A percentile compares a stretch with the other conserved stretches of the same genome.
phyloP scores from a whole-genome alignment of 75 land plant species.

The Sequoia sempervirens region DNA sequence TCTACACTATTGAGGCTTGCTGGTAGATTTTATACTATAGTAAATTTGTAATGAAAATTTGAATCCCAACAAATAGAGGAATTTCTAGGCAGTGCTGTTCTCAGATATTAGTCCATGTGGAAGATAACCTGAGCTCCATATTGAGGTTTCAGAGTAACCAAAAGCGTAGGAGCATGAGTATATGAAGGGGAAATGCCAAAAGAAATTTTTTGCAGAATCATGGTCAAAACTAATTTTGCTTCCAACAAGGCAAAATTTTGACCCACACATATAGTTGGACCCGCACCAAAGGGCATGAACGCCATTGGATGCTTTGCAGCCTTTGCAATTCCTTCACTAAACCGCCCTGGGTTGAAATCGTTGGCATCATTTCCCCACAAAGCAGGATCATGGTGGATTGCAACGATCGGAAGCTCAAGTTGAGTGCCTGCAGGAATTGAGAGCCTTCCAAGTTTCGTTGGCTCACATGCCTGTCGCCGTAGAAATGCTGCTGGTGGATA shows the following conservation, averaged over 20 bases:
- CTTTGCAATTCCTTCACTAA: conserved; percentile 22
- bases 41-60: too few relatives aligned
- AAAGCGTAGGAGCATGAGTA: conserved; percentile 31
- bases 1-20: too few relatives aligned
- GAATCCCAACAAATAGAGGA: too few relatives aligned
- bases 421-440: conserved; percentile 34
- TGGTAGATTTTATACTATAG: too few relatives aligned
- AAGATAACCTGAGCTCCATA: conserved; percentile 29
- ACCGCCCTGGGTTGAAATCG: conserved; percentile 60
- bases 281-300: conserved; percentile 49
- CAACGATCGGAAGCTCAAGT: conserved; percentile 31
- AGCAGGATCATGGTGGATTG: conserved; percentile 41
- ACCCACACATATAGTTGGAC: conserved; percentile 46
- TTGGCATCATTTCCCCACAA: conserved; percentile 58
- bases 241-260: conserved; percentile 43
- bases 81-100: background rate
- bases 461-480: conserved; percentile 19
- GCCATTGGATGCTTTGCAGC: conserved; percentile 34
- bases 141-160: conserved; percentile 28
- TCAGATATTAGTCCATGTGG: conserved; percentile 4
- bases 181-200: conserved; percentile 44
- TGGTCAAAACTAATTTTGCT: conserved; percentile 29
- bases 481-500: conserved; percentile 34
- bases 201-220: conserved; percentile 32
- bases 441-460: conserved; percentile 25